Evolutionary conservation across 176 grass and related monocot species (phyloP).

Genomic region (Pontederia paniculata): DNA sequence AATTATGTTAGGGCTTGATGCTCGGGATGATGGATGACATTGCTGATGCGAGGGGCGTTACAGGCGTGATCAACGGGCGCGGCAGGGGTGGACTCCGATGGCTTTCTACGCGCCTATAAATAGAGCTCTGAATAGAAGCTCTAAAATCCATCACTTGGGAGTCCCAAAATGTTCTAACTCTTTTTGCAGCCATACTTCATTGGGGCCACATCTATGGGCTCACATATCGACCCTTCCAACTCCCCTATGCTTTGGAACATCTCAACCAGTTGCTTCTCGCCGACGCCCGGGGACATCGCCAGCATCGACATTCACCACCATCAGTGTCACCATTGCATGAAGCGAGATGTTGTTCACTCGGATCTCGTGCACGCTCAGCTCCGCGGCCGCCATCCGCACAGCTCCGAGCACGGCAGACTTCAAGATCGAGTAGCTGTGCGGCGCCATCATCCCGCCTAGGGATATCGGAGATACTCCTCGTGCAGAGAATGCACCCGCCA

Average conservation of each 20-base stretch:
- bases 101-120: too few species aligned
- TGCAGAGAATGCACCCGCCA: slow-evolving; percentile 59
- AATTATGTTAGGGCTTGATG: too few species aligned
- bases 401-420: slow-evolving; percentile 34
- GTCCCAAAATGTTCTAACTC: too few species aligned
- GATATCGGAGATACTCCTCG: slow-evolving; percentile 36
- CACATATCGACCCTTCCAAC: slow-evolving; percentile 23
- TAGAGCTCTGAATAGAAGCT: too few species aligned
- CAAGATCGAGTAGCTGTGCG: slow-evolving; percentile 26
- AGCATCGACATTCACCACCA: neutral
- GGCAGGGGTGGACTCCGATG: too few species aligned
- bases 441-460: slow-evolving; percentile 2
- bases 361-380: too few species aligned
- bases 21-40: too few species aligned
- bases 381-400: slow-evolving; percentile 24
- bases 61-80: too few species aligned
- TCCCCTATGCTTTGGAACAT: neutral
- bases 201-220: slow-evolving; percentile 30
- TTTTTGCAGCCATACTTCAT: too few species aligned
- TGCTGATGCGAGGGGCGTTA: too few species aligned
- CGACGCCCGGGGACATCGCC: neutral
- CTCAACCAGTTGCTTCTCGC: slow-evolving; percentile 1
- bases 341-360: slow-evolving; percentile 62
- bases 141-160: too few species aligned
- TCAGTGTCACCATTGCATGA: slow-evolving; percentile 21